phyloP scores from a whole-genome alignment of 106 monocot species.

The Phalaenopsis aphrodite region DNA sequence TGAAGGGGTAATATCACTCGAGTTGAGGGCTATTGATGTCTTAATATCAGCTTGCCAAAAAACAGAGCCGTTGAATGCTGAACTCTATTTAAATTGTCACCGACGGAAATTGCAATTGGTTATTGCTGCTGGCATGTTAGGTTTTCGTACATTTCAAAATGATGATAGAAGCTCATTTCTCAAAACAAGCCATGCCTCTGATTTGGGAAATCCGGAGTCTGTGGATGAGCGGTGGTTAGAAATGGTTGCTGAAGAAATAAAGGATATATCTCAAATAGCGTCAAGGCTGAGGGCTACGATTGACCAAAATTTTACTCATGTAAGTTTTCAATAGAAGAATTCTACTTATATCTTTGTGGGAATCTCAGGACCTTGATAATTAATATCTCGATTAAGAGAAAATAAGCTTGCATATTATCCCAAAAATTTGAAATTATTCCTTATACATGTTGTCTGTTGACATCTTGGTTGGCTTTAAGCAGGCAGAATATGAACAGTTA shows the following conservation, averaged over 20 bases:
- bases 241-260: slow-evolving; percentile 55
- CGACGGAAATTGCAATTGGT: slow-evolving; percentile 61
- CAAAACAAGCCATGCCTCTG: slow-evolving; percentile 21
- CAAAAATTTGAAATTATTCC: background rate
- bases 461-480: background rate
- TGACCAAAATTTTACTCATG: slow-evolving; percentile 37
- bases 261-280: slow-evolving; percentile 46
- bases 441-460: background rate
- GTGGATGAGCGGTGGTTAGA: slow-evolving; percentile 23
- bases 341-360: background rate
- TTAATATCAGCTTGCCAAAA: slow-evolving; percentile 74
- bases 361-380: background rate
- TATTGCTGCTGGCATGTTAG: slow-evolving; percentile 54
- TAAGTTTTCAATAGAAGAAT: slow-evolving; percentile 23
- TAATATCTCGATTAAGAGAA: background rate
- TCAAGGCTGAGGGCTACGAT: slow-evolving; percentile 42
- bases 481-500: background rate
- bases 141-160: slow-evolving; percentile 17
- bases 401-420: background rate
- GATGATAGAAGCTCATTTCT: slow-evolving; percentile 11
- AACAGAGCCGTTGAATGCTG: slow-evolving; percentile 42
- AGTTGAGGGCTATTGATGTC: slow-evolving; percentile 71
- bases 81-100: slow-evolving; percentile 53
- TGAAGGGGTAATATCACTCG: slow-evolving; percentile 30
- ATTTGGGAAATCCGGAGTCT: slow-evolving; percentile 34